These are phyloP conservation scores for Blastocystis hominis DNA, from an alignment of 352 stramenopile genomes.

Conservation along the genomic window DNA sequence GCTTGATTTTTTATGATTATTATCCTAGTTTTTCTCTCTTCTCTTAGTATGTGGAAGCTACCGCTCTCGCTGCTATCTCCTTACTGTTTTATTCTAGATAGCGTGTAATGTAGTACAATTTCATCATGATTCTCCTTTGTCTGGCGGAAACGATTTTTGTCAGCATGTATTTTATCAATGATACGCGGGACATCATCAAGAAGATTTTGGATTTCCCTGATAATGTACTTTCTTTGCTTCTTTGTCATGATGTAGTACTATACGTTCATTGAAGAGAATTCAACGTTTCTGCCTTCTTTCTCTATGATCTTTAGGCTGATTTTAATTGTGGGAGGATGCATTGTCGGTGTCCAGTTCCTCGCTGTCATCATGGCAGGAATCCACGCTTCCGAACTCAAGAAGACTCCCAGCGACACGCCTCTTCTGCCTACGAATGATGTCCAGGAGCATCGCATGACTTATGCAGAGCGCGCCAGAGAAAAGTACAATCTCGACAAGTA, in stretches of 20 bases:
- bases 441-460: neutral
- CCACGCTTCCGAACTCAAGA: neutral
- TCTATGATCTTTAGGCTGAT: neutral
- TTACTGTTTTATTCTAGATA: neutral
- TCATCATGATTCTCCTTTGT: slow-evolving; percentile 16
- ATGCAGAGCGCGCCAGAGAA: neutral
- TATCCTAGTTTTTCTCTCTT: neutral
- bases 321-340: neutral
- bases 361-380: slow-evolving; percentile 6
- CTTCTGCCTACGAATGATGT: neutral
- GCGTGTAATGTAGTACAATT: neutral
- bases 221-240: neutral
- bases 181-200: neutral
- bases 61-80: neutral
- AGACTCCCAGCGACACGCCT: neutral
- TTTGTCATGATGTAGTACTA: neutral
- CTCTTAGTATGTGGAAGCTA: slow-evolving; percentile 21
- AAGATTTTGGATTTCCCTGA: slow-evolving; percentile 20
- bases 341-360: slow-evolving; percentile 3
- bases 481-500: slow-evolving; percentile 32
- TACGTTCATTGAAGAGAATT: neutral
- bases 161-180: neutral
- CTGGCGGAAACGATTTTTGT: neutral
- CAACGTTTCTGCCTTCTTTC: neutral
- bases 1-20: neutral